phyloP scores from a whole-genome alignment of 257 asterid species.

The Solanum neorickii region DNA sequence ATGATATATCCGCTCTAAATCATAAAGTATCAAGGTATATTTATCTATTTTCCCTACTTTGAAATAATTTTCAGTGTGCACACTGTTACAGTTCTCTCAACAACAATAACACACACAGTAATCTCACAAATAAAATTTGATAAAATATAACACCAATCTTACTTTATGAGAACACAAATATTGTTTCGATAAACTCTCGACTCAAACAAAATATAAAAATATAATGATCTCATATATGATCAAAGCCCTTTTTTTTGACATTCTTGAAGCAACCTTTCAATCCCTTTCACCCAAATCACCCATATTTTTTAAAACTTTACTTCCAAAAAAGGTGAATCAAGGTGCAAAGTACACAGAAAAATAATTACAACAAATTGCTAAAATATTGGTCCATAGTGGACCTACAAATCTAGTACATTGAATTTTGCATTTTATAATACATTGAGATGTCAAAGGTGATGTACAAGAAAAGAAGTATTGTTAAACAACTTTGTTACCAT shows the following conservation, averaged over 20 bases:
- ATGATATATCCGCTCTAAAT: too few species aligned
- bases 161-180: background rate
- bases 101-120: background rate
- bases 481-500: background rate
- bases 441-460: background rate
- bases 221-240: background rate
- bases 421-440: background rate
- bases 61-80: too few species aligned
- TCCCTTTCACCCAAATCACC: background rate
- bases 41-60: background rate
- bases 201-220: too few species aligned
- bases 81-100: background rate
- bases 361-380: background rate
- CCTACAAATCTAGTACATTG: slow-evolving; percentile 6
- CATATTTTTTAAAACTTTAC: background rate
- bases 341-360: background rate
- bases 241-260: background rate
- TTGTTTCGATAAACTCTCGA: too few species aligned
- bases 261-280: background rate
- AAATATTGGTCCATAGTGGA: background rate
- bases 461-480: background rate
- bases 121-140: background rate
- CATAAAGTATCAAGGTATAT: background rate
- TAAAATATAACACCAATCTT: background rate
- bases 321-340: background rate